Evolutionary conservation across 2,329 filamentous ascomycete species (phyloP), one percentile per base, ranked within the genome.

Genomic region (Aquanectria penicillioides): DNA sequence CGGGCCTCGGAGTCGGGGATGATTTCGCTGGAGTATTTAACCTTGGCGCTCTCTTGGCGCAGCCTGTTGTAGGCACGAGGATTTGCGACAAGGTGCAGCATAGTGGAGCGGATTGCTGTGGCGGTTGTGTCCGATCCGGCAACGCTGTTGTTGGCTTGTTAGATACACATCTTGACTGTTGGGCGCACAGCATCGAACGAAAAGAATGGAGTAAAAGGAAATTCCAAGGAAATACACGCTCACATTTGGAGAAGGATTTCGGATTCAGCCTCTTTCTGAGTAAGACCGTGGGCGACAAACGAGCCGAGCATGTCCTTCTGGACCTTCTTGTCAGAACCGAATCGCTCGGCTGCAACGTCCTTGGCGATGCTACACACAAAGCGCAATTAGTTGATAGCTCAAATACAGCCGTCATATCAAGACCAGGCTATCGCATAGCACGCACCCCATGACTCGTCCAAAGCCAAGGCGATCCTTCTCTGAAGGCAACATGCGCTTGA

Each of bases 111-210:
- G 9, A 88, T 78, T 2, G 79, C 79, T 0, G 82, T 84, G 0
- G 86, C 83, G 0, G 84, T 85, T 3, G 83, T 86, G 59, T 88
- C 85, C 0, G 83, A 83, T 4, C 85, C 86, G 5, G 84, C 85
- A 5, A 85, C 74, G 34, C 78, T 78, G 40, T 48, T n/a, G n/a
- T 61, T 29, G 56, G 46, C 2, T 0, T 5, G 2, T 2, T 6
- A 13, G 1, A 8, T 11, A 5, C 6, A 18, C 13, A 1, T 6
- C 7, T 2, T 2, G 3, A 0, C 0, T 2, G 8, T 18, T 3
- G 18, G n/a, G n/a, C n/a, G n/a, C n/a, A n/a, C n/a, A n/a, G n/a
- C n/a, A n/a, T n/a, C n/a, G n/a, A n/a, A n/a, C n/a, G n/a, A n/a
- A n/a, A n/a, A n/a, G n/a, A n/a, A n/a, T n/a, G n/a, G n/a, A n/a